A percentile compares a stretch with the other conserved stretches of the same genome.
Evolutionary conservation across 2,329 filamentous ascomycete species (phyloP).

Genomic region (Monosporascus sp.): DNA sequence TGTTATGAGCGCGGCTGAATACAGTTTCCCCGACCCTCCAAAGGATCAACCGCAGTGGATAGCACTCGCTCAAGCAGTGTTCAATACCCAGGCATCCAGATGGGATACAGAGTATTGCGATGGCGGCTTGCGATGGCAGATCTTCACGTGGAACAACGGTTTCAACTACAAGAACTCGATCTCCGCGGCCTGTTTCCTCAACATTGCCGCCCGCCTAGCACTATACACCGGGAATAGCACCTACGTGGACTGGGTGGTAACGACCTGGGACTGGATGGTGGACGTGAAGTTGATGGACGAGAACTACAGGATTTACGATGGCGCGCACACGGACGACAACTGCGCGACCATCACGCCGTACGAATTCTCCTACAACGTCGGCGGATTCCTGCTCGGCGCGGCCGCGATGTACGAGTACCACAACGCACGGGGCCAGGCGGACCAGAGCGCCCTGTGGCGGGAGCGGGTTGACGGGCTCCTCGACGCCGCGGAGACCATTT

Average conservation of each 20-base stretch:
- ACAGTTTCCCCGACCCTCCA: conserved; percentile 58
- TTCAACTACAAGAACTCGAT: conserved; percentile 72
- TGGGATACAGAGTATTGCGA: conserved; percentile 66
- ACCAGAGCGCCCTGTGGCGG: conserved; percentile 46
- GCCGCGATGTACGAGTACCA: conserved; percentile 65
- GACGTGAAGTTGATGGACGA: conserved; percentile 52
- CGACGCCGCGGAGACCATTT: conserved; percentile 48
- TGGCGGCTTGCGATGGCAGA: conserved; percentile 81
- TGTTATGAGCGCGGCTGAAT: conserved; percentile 65
- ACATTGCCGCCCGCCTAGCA: conserved; percentile 61
- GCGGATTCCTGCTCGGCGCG: conserved; percentile 58
- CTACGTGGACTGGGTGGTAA: conserved; percentile 73
- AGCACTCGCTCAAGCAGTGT: conserved; percentile 70
- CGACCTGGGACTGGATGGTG: conserved; percentile 64
- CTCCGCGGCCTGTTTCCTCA: conserved; percentile 58
- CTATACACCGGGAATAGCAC: conserved; percentile 72
- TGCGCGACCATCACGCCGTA: conserved; percentile 54
- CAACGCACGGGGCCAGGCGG: conserved; percentile 13
- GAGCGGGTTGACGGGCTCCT: conserved; percentile 52
- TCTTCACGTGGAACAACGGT: conserved; percentile 75
- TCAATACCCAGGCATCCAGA: conserved; percentile 69
- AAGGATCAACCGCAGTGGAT: conserved; percentile 58
- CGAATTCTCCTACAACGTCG: conserved; percentile 67
- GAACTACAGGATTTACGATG: conserved; percentile 58
- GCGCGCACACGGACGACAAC: conserved; percentile 49